Evolutionary conservation across 1,284 basidiomycete species (phyloP), one percentile per base, ranked within the genome.

Genomic region (Rhodotorula mucilaginosa): DNA sequence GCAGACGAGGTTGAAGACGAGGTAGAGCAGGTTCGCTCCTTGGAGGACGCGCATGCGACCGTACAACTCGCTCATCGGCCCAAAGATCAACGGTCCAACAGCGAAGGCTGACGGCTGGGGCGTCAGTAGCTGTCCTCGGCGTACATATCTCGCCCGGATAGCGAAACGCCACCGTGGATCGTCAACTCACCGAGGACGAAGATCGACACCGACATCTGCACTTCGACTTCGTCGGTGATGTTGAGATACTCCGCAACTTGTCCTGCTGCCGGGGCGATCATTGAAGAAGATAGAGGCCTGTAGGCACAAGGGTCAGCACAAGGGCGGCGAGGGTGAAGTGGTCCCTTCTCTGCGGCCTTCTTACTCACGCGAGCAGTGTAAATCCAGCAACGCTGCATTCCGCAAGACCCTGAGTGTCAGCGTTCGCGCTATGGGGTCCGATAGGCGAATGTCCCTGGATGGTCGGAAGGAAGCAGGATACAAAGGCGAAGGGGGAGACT

Each of bases 201-300:
- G 1, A 91, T 83, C 1, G 87, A 88, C 0, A 86, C 87, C 6
- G 85, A 85, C 79, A 91, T 84, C 0, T 87, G 87, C n/a, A 86
- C 81, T 3, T 88, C 72, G 5, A 83, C 54, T 1, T 65, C 52
- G 54, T 78, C 86, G 6, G 85, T 86, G 34, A 91, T 84, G 1
- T 85, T 84, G 72, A 90, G 87, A 34, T 87, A 80, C 16, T 73
- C 64, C 0, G 87, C 87, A 6, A 91, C 76, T 63, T 87, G 84
- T 0, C 75, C 76, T 1, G 84, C 83, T 0, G 89, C 88, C 0
- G 90, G 89, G 0, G 91, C 88, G 47, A 90, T 84, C 86, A 91
- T 89, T n/a, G 87, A 85, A 5, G 88, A 88, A 1, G 88, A 87
- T 1, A 88, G 83, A 0, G 88, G 88, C 5, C 60, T 59, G 60